A percentile compares a stretch with the other conserved stretches of the same genome.
Evolutionary conservation across 1,139 yeast species (phyloP).

Genomic region (Yamadazyma spencermartinsiae): DNA sequence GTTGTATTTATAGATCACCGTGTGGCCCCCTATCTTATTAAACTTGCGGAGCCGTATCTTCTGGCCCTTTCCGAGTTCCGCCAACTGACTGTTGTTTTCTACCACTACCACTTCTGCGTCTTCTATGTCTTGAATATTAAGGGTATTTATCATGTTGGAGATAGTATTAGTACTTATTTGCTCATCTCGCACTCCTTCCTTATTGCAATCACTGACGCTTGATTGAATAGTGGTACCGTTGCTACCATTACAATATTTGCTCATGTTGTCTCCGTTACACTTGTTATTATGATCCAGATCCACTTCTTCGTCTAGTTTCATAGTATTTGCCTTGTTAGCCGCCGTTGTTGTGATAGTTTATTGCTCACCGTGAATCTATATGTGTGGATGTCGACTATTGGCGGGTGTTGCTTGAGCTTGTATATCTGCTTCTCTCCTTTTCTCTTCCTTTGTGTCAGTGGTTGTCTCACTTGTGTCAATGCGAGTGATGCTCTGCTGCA

Average conservation of each 20-base stretch:
- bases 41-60: conserved; percentile 7
- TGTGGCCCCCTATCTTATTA: conserved; percentile 97
- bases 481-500: neutral
- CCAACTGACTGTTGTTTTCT: conserved; percentile 3
- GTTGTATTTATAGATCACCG: conserved; percentile 91
- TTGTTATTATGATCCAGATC: too few species aligned
- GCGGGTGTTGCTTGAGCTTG: too few species aligned
- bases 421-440: neutral
- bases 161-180: neutral
- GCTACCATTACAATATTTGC: too few species aligned
- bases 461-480: neutral
- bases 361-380: too few species aligned
- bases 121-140: conserved; percentile 2
- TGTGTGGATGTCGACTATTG: too few species aligned
- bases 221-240: too few species aligned
- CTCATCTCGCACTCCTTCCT: neutral
- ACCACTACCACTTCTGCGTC: conserved; percentile 1
- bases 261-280: too few species aligned
- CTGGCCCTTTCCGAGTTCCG: neutral
- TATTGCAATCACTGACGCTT: too few species aligned
- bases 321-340: too few species aligned
- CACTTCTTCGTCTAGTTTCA: too few species aligned
- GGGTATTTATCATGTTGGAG: neutral
- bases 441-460: neutral
- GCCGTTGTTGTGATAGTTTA: too few species aligned